Base-by-base conservation (phyloP, 164 flowering plant species). In the Dillenia turbinata region DNA sequence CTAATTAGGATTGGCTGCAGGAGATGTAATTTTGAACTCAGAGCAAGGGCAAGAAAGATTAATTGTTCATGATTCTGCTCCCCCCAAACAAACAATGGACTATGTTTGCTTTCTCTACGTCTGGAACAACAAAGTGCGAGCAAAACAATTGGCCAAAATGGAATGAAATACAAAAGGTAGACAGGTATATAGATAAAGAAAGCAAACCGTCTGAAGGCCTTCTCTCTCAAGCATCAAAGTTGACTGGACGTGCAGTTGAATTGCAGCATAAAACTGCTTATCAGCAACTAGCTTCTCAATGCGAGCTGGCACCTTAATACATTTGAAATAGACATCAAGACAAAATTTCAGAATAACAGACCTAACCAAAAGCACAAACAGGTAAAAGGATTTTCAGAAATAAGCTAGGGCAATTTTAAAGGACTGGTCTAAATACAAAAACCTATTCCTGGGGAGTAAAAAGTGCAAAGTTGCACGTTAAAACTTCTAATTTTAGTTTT, bases 241-340 rank as follows among this genome's bases (percentile, higher is more conserved):
- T 52, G 99, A 91, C 59, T 95, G 99, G 65, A 79, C 87, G 76
- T 85, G 92, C 74, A 90, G 59, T 63, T 95, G 97, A 60, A 88
- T 89, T 51, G 99, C 99, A 71, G 97, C 99, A 75, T 95, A 95
- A 53, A 79, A 83, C 75, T 95, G 99, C 80, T 88, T 89, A 65
- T 92, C 96, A 60, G 82, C 75, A 66, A 92, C 81, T 46, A 95
- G 92, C 76, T 92, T 86, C 74, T 95, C 96, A 54, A 95, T 95
- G 62, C 94, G 96, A 64, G 85, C 81, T 9, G 99, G 99, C 75
- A 95, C 88, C 99, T 95, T 77, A 50, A 22, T 70, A 66, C 15
- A 61, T 62, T 48, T 54, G 48, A 57, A 66, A 70, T 12, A 60
- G 11, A 56, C 17, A 60, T 57, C 47, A 33, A 1, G 26, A 58